Evolutionary conservation across 164 flowering plant genomes (phyloP), one percentile per base, ranked within the genome.

Genomic region (Akebia trifoliata): DNA sequence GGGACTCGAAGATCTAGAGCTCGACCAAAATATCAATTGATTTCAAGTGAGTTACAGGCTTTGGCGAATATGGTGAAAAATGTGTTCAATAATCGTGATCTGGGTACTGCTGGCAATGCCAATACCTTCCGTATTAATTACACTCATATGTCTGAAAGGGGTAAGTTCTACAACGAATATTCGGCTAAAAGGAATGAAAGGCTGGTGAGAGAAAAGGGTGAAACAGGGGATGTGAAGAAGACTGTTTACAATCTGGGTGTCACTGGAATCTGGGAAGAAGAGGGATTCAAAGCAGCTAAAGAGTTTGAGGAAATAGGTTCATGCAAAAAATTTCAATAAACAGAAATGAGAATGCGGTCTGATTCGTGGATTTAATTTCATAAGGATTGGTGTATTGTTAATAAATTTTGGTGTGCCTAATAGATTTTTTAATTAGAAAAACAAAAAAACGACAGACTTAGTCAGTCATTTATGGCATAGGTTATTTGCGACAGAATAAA

Each of bases 121-220:
- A 46, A 37, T 18, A 8, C 20, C 6, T 20, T 17, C 8, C 29
- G 42, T 18, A 57, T 43, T 8, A 67, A 58, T 51, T 59, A 67
- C 3, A 67, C 69, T 44, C 55, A 81, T 45, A 52, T 80, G 66
- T 87, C 85, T 35, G 87, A 85, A 59, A 79, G 97, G 50, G 97
- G 97, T 0, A 60, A 85, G 62, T 76, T 87, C 15, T 87, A 87
- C 59, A 90, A 85, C 0, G 87, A 68, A 60, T 90, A 90, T 65
- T 76, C 93, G 3, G 89, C 90, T 1, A 75, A 81, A 45, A 81
- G 97, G 61, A 90, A 84, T 53, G 97, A 90, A 72, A 79, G 86
- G 78, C 75, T 87, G 62, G 85, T 68, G 73, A 81, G 82, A 58
- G 87, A 82, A 81, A 78, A 72, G 51, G 63, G 72, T 12, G 80